Evolutionary conservation across 495 filamentous ascomycete species (phyloP).

Genomic region (Penicillium lagena): DNA sequence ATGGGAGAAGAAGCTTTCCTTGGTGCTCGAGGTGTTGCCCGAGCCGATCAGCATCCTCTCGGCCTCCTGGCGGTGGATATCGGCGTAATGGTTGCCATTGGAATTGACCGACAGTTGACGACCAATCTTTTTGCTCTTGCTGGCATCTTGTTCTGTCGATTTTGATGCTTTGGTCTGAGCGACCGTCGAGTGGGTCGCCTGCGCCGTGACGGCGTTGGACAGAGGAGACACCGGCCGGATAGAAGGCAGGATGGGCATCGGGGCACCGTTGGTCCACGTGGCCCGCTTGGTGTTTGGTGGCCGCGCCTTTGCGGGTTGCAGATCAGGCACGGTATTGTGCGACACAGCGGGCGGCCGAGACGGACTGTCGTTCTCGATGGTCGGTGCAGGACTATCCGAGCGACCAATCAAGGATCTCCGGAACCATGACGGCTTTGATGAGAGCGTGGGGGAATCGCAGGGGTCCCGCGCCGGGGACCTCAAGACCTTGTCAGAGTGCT

Average conservation of each 20-base stretch:
- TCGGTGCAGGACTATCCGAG: slow-evolving; percentile 50
- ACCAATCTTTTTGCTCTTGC: slow-evolving; percentile 89
- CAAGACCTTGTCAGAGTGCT: slow-evolving; percentile 72
- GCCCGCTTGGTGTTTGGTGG: slow-evolving; percentile 65
- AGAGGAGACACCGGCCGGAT: slow-evolving; percentile 92
- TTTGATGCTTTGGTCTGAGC: slow-evolving; percentile 22
- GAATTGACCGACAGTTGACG: slow-evolving; percentile 94
- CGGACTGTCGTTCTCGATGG: slow-evolving; percentile 26
- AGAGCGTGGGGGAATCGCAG: slow-evolving; percentile 58
- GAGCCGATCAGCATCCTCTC: slow-evolving; percentile 87
- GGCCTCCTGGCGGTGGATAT: slow-evolving; percentile 83
- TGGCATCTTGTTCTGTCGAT: slow-evolving; percentile 22
- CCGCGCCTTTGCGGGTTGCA: slow-evolving; percentile 47
- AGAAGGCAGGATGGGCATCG: slow-evolving; percentile 96
- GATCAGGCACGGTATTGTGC: slow-evolving; percentile 45
- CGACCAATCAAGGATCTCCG: slow-evolving; percentile 81
- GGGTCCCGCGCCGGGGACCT: slow-evolving; percentile 56
- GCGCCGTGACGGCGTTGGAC: slow-evolving; percentile 85
- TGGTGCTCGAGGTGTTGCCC: slow-evolving; percentile 52
- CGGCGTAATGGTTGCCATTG: slow-evolving; percentile 82
- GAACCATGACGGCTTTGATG: slow-evolving; percentile 92
- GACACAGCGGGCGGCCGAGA: slow-evolving; percentile 43
- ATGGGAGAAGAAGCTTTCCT: slow-evolving; percentile 97
- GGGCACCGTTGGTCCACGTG: slow-evolving; percentile 87
- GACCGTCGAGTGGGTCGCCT: slow-evolving; percentile 51